A percentile compares a stretch with the other conserved stretches of the same genome.
phyloP scores from a whole-genome alignment of 192 early-diverging fungal species.

The Linnemannia elongata region DNA sequence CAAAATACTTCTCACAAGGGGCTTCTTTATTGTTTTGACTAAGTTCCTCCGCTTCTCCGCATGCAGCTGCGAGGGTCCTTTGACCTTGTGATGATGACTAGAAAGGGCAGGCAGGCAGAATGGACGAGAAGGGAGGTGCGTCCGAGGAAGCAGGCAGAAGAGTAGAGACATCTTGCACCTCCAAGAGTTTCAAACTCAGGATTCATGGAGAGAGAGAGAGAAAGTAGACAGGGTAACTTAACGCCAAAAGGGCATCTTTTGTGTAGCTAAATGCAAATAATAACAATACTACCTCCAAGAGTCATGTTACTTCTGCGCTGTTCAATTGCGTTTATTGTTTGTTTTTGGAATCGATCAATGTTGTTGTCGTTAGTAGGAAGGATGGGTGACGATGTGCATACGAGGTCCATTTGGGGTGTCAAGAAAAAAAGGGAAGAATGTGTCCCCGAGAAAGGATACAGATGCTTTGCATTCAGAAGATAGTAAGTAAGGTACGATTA shows the following conservation, averaged over 20 bases:
- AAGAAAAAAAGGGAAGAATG: background rate
- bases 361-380: background rate
- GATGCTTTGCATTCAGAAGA: background rate
- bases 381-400: background rate
- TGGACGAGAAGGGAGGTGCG: too few relatives aligned
- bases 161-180: too few relatives aligned
- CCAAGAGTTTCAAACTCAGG: background rate
- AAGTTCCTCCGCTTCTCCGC: background rate
- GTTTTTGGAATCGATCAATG: background rate
- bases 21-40: background rate
- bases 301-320: slow-evolving; percentile 7
- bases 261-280: background rate
- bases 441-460: background rate
- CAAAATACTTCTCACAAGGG: background rate
- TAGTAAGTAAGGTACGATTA: background rate
- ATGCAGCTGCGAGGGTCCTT: background rate
- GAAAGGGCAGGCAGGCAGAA: background rate
- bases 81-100: slow-evolving; percentile 4
- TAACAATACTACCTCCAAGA: background rate
- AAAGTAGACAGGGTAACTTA: background rate
- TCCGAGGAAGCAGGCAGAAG: too few relatives aligned
- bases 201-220: background rate
- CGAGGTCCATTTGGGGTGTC: background rate
- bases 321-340: background rate
- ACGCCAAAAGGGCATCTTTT: background rate